Conservation (phyloP, 2,329 filamentous ascomycete genomes). For the Sporothrix mexicana region DNA sequence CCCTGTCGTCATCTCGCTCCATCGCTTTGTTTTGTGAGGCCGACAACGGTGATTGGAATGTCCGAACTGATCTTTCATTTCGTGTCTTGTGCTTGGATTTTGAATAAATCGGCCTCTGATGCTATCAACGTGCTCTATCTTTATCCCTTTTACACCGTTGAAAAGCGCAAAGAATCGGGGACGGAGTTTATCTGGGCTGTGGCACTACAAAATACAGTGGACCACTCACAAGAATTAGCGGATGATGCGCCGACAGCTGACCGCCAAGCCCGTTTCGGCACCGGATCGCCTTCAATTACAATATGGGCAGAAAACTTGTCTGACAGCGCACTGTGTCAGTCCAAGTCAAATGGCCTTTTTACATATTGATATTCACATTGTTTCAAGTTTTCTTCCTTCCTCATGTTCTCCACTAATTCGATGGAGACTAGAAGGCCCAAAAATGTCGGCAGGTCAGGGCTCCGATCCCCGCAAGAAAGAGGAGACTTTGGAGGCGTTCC, state of each 20-base stretch:
- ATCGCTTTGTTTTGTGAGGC: not conserved
- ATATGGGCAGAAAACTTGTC: not conserved
- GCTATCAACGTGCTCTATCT: not conserved
- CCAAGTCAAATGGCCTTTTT: not conserved
- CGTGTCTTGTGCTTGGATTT: not conserved
- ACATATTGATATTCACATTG: not conserved
- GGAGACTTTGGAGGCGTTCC: not conserved
- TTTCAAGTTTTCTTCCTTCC: not conserved
- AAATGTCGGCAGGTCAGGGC: constrained; percentile 14
- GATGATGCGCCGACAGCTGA: not conserved
- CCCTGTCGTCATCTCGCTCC: not conserved
- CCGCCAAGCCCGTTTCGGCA: constrained; percentile 13
- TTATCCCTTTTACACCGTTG: not conserved
- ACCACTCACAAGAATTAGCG: not conserved
- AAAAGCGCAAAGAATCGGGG: constrained; percentile 5
- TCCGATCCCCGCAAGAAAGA: constrained; percentile 20
- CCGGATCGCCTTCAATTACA: constrained; percentile 3
- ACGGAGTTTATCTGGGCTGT: constrained; percentile 22
- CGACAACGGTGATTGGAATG: not conserved
- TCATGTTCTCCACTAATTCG: not conserved
- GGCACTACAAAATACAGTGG: not conserved
- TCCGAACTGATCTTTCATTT: not conserved
- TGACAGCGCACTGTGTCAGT: too few species aligned
- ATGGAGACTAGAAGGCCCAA: not conserved
- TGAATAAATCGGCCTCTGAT: not conserved